Percentiles rank a stretch among this genome's conserved stretches.
Evolutionary conservation across 495 filamentous ascomycete species (phyloP).

Genomic region (Astrocystis sublimbata): DNA sequence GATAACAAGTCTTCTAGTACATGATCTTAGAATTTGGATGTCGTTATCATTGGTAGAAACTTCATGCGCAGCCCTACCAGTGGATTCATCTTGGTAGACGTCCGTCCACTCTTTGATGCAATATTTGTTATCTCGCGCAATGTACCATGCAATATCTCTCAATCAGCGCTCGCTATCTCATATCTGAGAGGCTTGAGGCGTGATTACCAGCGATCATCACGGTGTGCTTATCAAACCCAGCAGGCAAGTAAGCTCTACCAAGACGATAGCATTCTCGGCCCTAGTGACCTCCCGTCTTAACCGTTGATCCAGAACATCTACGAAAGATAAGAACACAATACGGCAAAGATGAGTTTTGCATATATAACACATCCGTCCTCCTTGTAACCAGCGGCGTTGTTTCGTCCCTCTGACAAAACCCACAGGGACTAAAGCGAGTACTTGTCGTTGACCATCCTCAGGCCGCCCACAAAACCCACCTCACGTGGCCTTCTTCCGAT

Average conservation of each 20-base stretch:
- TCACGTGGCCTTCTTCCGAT: constrained; percentile 8
- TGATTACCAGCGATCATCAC: background rate
- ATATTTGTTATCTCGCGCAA: background rate
- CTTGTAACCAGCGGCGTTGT: background rate
- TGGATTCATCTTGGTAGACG: background rate
- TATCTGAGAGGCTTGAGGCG: background rate
- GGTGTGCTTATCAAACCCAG: background rate
- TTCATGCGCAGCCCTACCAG: constrained; percentile 1
- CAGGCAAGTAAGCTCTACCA: constrained; percentile 2
- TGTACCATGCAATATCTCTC: background rate
- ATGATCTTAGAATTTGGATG: background rate
- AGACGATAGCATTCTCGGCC: background rate
- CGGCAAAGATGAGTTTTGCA: background rate
- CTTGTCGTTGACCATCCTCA: background rate
- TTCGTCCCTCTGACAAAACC: background rate
- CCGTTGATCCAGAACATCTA: background rate
- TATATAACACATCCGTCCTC: background rate
- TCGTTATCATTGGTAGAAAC: background rate
- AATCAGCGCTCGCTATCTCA: background rate
- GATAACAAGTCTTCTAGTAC: constrained; percentile 9
- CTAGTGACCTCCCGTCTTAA: constrained; percentile 9
- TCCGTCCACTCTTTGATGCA: constrained; percentile 1
- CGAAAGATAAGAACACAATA: constrained; percentile 1
- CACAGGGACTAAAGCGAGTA: background rate
- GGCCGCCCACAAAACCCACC: background rate